A percentile compares a stretch with the other conserved stretches of the same genome.
Evolutionary conservation across 495 filamentous ascomycete genomes (phyloP).

Genomic region (Patellaria atrata): DNA sequence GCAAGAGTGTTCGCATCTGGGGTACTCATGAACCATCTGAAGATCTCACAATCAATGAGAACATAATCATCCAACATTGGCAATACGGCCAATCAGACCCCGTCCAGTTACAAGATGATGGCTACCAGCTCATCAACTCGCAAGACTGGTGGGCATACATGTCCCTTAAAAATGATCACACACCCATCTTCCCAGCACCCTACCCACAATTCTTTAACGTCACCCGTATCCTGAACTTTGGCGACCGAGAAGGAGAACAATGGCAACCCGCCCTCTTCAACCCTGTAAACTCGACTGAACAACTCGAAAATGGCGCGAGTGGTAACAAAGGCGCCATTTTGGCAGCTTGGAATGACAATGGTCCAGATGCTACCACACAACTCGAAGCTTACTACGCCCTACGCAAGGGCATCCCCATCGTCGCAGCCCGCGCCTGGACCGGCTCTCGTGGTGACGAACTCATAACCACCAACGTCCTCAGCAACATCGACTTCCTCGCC

Average conservation of each 20-base stretch:
- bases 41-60: slow-evolving; percentile 26
- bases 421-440: slow-evolving; percentile 33
- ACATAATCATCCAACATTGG: slow-evolving; percentile 42
- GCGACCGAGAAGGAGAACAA: slow-evolving; percentile 30
- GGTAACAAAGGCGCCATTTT: slow-evolving; percentile 36
- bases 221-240: slow-evolving; percentile 34
- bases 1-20: slow-evolving; percentile 39
- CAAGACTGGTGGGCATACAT: slow-evolving; percentile 46
- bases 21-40: slow-evolving; percentile 37
- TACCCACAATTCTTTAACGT: slow-evolving; percentile 42
- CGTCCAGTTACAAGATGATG: slow-evolving; percentile 26
- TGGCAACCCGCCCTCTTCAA: slow-evolving; percentile 39
- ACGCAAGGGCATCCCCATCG: slow-evolving; percentile 36
- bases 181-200: slow-evolving; percentile 36
- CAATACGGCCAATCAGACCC: slow-evolving; percentile 44
- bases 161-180: slow-evolving; percentile 40
- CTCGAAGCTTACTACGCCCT: slow-evolving; percentile 40
- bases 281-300: slow-evolving; percentile 30
- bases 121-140: slow-evolving; percentile 37
- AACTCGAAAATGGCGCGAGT: slow-evolving; percentile 19
- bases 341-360: slow-evolving; percentile 44
- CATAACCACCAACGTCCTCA: slow-evolving; percentile 15
- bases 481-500: slow-evolving; percentile 27
- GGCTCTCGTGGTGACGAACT: slow-evolving; percentile 29
- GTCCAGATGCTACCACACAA: slow-evolving; percentile 41